Evolutionary conservation across 129 eudicot species (phyloP), one percentile per base, ranked within the genome.

Genomic region (Centaurea solstitialis): DNA sequence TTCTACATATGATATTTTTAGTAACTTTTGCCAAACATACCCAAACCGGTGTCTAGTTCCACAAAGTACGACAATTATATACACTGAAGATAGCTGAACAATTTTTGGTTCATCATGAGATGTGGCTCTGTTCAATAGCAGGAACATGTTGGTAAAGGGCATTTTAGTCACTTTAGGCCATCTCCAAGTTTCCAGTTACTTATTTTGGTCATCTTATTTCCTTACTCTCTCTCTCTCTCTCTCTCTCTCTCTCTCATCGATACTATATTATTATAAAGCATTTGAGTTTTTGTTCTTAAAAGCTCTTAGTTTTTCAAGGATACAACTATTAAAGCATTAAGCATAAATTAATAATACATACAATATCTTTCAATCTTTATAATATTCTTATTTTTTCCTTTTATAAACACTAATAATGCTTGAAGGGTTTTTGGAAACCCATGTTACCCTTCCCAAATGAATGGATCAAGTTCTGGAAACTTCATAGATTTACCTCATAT

Each of bases 1-100:
- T 41, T 71, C 62, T 69, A 37, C 22, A 30, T 73, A n/a, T n/a
- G 38, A 18, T 57, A 69, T 53, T 73, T 28, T 33, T 68, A 26
- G 38, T 59, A 79, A 45, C 59, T 76, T 82, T 76, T 61, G 38
- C 64, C 76, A 82, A 53, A 50, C n/a, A 24, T 47, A 24, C 77
- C 62, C 61, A 45, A 20, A 79, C 3, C 17, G 21, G 22, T 69
- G 53, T 70, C 57, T 8, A 50, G 53, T 8, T 78, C 47, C 68
- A 30, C 43, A 22, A 47, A 69, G 81, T 67, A 24, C 21, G 40
- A 28, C 33, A 68, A 9, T 24, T 41, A 2, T 18, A 5, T 26
- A 33, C 24, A 41, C 40, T 8, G 65, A 40, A 22, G 68, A 40
- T 24, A 17, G 3, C 43, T 66, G 30, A 70, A 45, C 68, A 43